Percentiles rank a stretch among this genome's conserved stretches.
phyloP scores from a whole-genome alignment of 2,329 filamentous ascomycete genomes.

The Phaeosphaeria sp. region DNA sequence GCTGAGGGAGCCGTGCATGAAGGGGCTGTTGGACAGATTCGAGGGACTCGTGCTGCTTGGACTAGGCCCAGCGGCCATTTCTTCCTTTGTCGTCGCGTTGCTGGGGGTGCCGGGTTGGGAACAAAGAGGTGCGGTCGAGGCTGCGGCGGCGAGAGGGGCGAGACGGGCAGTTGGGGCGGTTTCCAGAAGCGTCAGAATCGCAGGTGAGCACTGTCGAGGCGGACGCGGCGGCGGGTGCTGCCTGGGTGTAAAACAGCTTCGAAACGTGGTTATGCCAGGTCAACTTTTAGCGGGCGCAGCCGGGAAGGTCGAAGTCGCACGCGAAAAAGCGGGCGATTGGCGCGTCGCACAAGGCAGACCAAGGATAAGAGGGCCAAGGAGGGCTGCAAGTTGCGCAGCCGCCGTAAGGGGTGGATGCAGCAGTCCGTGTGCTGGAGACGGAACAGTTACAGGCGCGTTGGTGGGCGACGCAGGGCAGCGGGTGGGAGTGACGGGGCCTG shows the following conservation, averaged over 20 bases:
- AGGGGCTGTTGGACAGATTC: slow-evolving; percentile 49
- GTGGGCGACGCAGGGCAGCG: slow-evolving; percentile 14
- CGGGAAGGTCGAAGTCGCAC: slow-evolving; percentile 16
- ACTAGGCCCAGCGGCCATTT: slow-evolving; percentile 51
- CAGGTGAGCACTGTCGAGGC: slow-evolving; percentile 23
- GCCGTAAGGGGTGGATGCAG: slow-evolving; percentile 22
- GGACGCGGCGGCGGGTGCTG: slow-evolving; percentile 17
- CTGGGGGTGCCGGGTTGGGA: slow-evolving; percentile 28
- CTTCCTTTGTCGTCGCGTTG: slow-evolving; percentile 43
- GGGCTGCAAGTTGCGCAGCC: slow-evolving; percentile 13
- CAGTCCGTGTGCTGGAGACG: slow-evolving; percentile 10
- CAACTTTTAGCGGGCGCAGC: slow-evolving; percentile 16
- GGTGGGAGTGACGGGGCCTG: slow-evolving; percentile 21
- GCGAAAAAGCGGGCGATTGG: slow-evolving; percentile 29
- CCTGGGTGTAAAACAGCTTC: slow-evolving; percentile 42
- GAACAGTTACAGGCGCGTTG: slow-evolving; percentile 9
- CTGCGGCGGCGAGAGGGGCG: slow-evolving; percentile 14
- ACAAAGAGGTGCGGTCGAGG: slow-evolving; percentile 40
- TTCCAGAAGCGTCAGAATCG: slow-evolving; percentile 28
- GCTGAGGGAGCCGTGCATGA: slow-evolving; percentile 48
- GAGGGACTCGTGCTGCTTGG: slow-evolving; percentile 51
- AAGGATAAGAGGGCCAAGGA: slow-evolving; percentile 13
- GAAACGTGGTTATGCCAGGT: slow-evolving; percentile 43
- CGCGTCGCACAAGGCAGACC: slow-evolving; percentile 24
- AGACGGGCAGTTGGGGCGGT: slow-evolving; percentile 27